phyloP scores from a whole-genome alignment of 1,284 basidiomycete genomes.

The Tilletia indica region DNA sequence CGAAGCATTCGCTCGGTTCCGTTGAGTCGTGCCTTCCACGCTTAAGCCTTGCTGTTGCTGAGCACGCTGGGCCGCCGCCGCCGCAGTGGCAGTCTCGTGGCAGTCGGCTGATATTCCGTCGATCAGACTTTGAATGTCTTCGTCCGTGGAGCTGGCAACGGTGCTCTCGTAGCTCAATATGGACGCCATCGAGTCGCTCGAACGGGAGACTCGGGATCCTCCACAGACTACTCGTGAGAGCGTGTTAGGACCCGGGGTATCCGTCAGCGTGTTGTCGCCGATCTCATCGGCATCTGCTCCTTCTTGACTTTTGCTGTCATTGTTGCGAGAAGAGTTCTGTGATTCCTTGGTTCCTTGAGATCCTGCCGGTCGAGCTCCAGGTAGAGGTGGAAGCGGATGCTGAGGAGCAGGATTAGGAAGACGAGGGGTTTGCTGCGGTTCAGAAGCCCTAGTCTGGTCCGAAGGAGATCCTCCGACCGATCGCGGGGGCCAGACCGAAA shows the following conservation, averaged over 20 bases:
- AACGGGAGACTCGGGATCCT: not conserved
- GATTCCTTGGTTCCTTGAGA: not conserved
- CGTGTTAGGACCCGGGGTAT: not conserved
- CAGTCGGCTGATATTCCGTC: conserved; percentile 12
- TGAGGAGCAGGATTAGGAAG: not conserved
- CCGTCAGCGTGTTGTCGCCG: conserved; percentile 14
- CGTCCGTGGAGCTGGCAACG: not conserved
- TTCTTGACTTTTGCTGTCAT: not conserved
- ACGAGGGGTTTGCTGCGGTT: not conserved
- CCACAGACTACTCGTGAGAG: conserved; percentile 3
- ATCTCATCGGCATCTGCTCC: not conserved
- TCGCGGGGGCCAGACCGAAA: not conserved
- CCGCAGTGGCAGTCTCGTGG: not conserved
- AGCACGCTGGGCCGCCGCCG: no score
- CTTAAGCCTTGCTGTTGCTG: not conserved
- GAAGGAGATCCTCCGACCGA: not conserved
- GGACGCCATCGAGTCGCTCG: conserved; percentile 1
- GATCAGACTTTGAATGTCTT: conserved; percentile 8
- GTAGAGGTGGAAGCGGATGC: not conserved
- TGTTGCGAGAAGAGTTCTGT: not conserved
- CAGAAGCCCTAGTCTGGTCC: not conserved
- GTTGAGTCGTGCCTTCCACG: no score
- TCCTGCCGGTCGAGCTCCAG: not conserved
- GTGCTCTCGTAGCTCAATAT: conserved; percentile 16
- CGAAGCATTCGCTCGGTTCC: no score